Conservation (phyloP, 768 basidiomycete species). For the Pleurotus ostreatus region DNA sequence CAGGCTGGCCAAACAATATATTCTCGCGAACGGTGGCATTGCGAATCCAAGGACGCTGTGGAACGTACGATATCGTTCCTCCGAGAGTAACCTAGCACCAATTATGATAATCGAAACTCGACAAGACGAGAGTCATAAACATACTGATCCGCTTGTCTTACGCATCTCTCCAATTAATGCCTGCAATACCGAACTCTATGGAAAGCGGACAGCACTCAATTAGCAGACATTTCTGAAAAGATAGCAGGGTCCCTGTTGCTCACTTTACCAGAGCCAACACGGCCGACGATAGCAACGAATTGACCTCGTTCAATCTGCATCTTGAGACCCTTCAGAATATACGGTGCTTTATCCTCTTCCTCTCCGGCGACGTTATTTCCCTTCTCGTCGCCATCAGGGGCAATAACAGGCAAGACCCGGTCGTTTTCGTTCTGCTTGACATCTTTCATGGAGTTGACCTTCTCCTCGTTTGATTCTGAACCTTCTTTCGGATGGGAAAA, state of each 20-base stretch:
- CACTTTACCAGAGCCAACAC: slow-evolving; percentile 50
- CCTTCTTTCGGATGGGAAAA: slow-evolving; percentile 10
- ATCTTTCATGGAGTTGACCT: slow-evolving; percentile 11
- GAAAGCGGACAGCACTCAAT: background rate
- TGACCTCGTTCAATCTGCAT: slow-evolving; percentile 33
- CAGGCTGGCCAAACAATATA: slow-evolving; percentile 65
- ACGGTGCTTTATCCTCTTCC: slow-evolving; percentile 21
- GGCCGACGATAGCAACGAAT: slow-evolving; percentile 47
- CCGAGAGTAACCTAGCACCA: slow-evolving; percentile 40
- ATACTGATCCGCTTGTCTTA: slow-evolving; percentile 35
- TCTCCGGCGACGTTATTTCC: slow-evolving; percentile 9
- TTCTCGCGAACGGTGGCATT: slow-evolving; percentile 71
- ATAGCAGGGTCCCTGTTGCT: background rate
- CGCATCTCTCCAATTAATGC: slow-evolving; percentile 45
- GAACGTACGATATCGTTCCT: slow-evolving; percentile 53
- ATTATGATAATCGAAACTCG: too few relatives aligned
- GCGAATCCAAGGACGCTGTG: slow-evolving; percentile 60
- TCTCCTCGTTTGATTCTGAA: slow-evolving; percentile 12
- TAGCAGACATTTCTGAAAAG: background rate
- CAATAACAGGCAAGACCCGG: slow-evolving; percentile 1
- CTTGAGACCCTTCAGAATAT: slow-evolving; percentile 25
- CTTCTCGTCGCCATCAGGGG: slow-evolving; percentile 6
- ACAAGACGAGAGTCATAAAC: background rate
- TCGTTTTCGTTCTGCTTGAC: slow-evolving; percentile 8
- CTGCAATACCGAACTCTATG: slow-evolving; percentile 28